Evolutionary conservation across 768 basidiomycete genomes (phyloP).

Genomic region (Boletus insuetus): DNA sequence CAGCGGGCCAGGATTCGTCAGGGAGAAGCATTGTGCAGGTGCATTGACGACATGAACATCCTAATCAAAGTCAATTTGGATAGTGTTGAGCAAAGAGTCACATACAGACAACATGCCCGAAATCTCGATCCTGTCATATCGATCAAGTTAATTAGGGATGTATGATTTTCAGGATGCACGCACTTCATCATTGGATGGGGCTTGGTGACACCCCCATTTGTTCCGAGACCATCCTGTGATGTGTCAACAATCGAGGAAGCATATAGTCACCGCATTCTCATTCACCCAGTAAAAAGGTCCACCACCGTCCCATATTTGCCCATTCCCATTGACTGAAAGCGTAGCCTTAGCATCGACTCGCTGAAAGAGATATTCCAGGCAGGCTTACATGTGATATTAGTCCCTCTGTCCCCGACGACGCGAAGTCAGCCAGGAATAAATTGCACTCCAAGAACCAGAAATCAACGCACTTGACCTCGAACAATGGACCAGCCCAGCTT

Average conservation of each 20-base stretch:
- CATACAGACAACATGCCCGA: conserved; percentile 40
- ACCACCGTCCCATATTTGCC: conserved; percentile 40
- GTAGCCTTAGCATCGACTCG: neutral
- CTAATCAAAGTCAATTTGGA: conserved; percentile 16
- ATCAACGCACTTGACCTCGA: conserved; percentile 44
- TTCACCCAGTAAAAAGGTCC: conserved; percentile 45
- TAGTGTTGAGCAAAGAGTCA: neutral
- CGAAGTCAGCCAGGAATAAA: neutral
- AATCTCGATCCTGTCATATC: conserved; percentile 32
- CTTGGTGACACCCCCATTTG: conserved; percentile 9
- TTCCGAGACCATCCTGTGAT: conserved; percentile 28
- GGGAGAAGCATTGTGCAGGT: conserved; percentile 34
- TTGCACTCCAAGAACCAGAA: neutral
- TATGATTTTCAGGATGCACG: neutral
- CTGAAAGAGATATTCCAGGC: neutral
- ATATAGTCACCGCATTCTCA: neutral
- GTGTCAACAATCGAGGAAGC: neutral
- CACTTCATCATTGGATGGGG: conserved; percentile 42
- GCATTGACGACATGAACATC: conserved; percentile 39
- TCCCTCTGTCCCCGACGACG: conserved; percentile 36
- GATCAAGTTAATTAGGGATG: neutral
- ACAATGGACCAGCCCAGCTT: conserved; percentile 54
- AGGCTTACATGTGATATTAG: conserved; percentile 45
- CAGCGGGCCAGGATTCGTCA: conserved; percentile 30
- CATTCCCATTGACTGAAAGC: conserved; percentile 39